These are phyloP conservation scores for Hymenoscyphus albidus DNA, from an alignment of 2,329 filamentous ascomycete species.

Conservation along the genomic window DNA sequence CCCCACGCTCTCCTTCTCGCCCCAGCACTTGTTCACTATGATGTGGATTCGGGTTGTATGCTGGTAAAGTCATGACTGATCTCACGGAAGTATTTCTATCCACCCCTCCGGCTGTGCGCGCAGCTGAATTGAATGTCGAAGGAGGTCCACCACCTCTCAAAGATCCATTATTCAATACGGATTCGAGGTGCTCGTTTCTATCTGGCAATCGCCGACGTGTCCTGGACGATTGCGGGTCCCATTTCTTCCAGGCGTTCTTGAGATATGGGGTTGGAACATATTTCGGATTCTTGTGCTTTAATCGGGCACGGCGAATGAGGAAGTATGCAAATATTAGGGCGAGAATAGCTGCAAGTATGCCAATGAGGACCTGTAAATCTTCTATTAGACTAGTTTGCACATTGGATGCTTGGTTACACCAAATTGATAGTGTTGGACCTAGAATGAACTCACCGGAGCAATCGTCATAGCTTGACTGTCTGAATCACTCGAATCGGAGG, in stretches of 20 bases:
- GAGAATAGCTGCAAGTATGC: conserved; percentile 21
- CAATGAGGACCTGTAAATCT: conserved; percentile 15
- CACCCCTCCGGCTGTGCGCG: conserved; percentile 42
- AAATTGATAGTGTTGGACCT: neutral
- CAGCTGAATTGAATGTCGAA: conserved; percentile 14
- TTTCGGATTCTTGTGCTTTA: conserved; percentile 44
- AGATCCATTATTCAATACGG: conserved; percentile 29
- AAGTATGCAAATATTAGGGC: conserved; percentile 21
- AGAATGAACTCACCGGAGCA: neutral
- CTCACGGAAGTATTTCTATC: conserved; percentile 83
- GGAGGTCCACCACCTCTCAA: conserved; percentile 14
- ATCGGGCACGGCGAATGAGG: conserved; percentile 39
- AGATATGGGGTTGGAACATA: conserved; percentile 48
- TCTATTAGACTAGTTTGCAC: neutral
- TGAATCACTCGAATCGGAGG: neutral
- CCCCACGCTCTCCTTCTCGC: conserved; percentile 84
- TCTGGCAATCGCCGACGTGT: conserved; percentile 23
- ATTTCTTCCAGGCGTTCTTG: conserved; percentile 49
- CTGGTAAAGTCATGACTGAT: conserved; percentile 89
- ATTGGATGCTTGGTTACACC: neutral
- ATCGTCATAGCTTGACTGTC: neutral
- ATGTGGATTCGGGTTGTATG: conserved; percentile 70
- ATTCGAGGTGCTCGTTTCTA: conserved; percentile 39
- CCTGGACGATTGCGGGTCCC: conserved; percentile 37
- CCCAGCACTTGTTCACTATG: conserved; percentile 80